phyloP scores from a whole-genome alignment of 2,329 filamentous ascomycete genomes.

The Shiraia sp. region DNA sequence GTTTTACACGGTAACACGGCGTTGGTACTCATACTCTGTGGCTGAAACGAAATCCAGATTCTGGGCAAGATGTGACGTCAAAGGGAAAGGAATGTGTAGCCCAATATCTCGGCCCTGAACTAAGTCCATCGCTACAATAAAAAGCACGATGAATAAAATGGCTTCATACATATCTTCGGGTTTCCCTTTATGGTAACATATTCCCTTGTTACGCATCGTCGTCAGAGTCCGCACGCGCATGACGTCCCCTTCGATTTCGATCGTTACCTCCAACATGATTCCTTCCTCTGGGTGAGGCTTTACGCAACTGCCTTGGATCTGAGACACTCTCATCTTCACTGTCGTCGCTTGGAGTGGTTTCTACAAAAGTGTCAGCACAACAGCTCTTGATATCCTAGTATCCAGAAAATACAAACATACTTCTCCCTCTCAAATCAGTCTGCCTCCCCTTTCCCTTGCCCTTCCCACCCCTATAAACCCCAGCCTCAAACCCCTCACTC shows the following conservation, averaged over 20 bases:
- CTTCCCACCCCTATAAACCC: neutral
- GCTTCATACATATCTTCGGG: neutral
- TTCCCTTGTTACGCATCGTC: conserved; percentile 12
- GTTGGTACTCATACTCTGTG: no score
- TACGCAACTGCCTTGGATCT: conserved; percentile 2
- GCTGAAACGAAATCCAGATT: no score
- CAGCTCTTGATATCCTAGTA: no score
- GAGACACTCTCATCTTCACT: conserved; percentile 3
- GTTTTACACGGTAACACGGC: no score
- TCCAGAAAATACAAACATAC: conserved; percentile 3
- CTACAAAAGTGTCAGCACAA: no score
- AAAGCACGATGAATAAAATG: no score
- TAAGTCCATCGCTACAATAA: no score
- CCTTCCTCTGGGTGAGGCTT: neutral
- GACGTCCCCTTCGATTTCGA: conserved; percentile 8
- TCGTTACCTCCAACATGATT: neutral
- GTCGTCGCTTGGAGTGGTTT: neutral
- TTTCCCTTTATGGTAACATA: neutral
- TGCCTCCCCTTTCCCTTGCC: no score
- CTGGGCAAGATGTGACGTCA: no score
- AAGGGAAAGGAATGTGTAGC: no score
- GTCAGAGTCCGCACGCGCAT: conserved; percentile 20
- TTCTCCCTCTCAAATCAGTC: neutral
- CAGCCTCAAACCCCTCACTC: neutral
- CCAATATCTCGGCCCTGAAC: no score